Evolutionary conservation across 345 rosid genomes (phyloP).

Genomic region (Balakata baccata): DNA sequence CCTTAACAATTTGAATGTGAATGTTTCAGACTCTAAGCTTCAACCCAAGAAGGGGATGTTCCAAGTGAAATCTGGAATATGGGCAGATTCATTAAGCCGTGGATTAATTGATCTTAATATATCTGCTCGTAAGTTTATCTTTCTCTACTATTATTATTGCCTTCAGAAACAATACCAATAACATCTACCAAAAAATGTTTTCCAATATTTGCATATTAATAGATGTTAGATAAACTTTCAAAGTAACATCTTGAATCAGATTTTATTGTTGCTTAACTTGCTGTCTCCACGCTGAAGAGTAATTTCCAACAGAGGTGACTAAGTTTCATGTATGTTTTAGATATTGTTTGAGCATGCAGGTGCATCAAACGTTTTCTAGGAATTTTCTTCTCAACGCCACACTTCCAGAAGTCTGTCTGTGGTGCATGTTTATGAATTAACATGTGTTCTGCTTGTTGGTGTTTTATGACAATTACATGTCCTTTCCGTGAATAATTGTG

Average conservation of each 20-base stretch:
- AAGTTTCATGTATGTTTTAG: neutral
- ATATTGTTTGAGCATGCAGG: neutral
- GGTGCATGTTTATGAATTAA: neutral
- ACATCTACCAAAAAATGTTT: neutral
- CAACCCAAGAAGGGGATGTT: slow-evolving; percentile 58
- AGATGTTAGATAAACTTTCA: neutral
- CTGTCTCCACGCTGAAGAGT: neutral
- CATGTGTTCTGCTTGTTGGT: neutral
- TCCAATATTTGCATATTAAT: neutral
- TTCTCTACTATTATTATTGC: slow-evolving; percentile 4
- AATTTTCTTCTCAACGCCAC: neutral
- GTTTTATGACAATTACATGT: neutral
- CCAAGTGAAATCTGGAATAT: slow-evolving; percentile 88
- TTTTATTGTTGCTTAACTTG: neutral
- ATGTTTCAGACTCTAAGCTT: slow-evolving; percentile 40
- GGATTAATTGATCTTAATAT: slow-evolving; percentile 96
- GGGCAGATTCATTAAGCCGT: slow-evolving; percentile 97
- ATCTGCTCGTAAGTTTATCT: slow-evolving; percentile 79
- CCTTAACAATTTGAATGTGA: slow-evolving; percentile 38
- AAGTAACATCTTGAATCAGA: neutral
- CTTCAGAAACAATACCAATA: neutral
- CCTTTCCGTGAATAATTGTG: neutral
- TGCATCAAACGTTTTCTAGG: neutral
- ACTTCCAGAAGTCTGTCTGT: neutral
- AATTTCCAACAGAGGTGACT: neutral